phyloP scores from a whole-genome alignment of 2,329 filamentous ascomycete genomes.

The Talaromyces albobiverticillius region DNA sequence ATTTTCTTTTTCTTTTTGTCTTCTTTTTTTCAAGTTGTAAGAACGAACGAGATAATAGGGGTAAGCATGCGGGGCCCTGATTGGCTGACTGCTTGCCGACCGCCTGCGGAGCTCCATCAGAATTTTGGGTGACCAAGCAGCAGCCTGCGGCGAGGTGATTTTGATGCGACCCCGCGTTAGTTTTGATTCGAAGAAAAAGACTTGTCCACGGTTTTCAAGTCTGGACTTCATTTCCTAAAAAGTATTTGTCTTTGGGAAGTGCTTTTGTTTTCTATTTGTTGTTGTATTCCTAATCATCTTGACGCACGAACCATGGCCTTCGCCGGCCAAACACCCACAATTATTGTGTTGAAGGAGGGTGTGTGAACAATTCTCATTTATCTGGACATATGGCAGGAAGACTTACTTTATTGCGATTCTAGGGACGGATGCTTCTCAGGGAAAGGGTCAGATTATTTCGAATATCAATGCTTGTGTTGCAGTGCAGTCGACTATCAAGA shows the following conservation, averaged over 20 bases:
- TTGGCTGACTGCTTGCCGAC: conserved; percentile 32
- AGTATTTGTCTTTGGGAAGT: background rate
- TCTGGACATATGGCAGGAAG: background rate
- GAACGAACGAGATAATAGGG: background rate
- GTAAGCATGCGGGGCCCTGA: conserved; percentile 17
- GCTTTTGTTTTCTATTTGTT: conserved; percentile 15
- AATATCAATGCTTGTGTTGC: conserved; percentile 99
- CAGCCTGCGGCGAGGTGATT: conserved; percentile 42
- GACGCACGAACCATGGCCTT: conserved; percentile 71
- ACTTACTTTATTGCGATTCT: conserved; percentile 13
- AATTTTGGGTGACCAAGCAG: conserved; percentile 40
- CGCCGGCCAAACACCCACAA: conserved; percentile 94
- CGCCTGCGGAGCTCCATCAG: conserved; percentile 36
- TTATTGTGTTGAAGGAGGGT: conserved; percentile 98
- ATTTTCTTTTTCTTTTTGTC: background rate
- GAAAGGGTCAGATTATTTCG: conserved; percentile 91
- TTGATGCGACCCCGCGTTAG: conserved; percentile 30
- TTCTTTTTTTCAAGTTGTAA: background rate
- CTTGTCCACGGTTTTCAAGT: background rate
- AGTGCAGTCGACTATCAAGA: conserved; percentile 93
- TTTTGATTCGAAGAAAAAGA: conserved; percentile 17
- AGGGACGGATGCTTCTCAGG: conserved; percentile 97
- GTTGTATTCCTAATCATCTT: conserved; percentile 5
- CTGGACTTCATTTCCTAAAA: conserved; percentile 7
- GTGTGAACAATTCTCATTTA: conserved; percentile 36